Evolutionary conservation across 2,329 filamentous ascomycete species (phyloP).

Genomic region (Curvularia verruculosa): DNA sequence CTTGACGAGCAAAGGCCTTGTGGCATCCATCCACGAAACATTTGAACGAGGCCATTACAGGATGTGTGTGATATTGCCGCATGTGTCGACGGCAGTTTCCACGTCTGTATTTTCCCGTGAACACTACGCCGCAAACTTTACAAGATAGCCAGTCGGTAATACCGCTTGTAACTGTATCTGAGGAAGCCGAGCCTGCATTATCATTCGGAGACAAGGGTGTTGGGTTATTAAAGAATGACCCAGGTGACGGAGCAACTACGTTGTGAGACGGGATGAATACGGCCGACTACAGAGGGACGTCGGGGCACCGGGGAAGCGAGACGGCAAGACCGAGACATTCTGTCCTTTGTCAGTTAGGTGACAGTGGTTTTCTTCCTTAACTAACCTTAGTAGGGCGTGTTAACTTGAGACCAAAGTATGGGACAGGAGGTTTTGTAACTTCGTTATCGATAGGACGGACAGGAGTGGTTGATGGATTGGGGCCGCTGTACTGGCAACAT

Average conservation of each 20-base stretch:
- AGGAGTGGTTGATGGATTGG: not conserved
- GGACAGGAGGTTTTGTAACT: not conserved
- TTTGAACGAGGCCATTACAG: not conserved
- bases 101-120: constrained; percentile 16
- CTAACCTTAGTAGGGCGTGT: not conserved
- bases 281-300: no score
- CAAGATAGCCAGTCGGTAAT: constrained; percentile 4
- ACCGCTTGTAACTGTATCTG: not conserved
- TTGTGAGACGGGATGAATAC: not conserved
- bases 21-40: constrained; percentile 13
- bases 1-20: constrained; percentile 12
- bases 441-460: not conserved
- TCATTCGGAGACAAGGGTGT: not conserved
- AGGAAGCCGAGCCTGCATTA: not conserved
- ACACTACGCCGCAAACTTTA: constrained; percentile 8
- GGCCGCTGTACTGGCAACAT: not conserved
- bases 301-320: not conserved
- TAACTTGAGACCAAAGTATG: not conserved
- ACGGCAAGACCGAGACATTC: not conserved
- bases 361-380: not conserved
- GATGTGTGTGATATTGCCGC: constrained; percentile 12
- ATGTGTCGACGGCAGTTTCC: constrained; percentile 20
- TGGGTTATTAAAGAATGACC: not conserved
- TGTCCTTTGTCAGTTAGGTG: not conserved
- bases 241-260: no score